Percentiles rank a stretch among this genome's conserved stretches.
Conservation (phyloP, 768 basidiomycete genomes). For the Tephrocybe sp. region DNA sequence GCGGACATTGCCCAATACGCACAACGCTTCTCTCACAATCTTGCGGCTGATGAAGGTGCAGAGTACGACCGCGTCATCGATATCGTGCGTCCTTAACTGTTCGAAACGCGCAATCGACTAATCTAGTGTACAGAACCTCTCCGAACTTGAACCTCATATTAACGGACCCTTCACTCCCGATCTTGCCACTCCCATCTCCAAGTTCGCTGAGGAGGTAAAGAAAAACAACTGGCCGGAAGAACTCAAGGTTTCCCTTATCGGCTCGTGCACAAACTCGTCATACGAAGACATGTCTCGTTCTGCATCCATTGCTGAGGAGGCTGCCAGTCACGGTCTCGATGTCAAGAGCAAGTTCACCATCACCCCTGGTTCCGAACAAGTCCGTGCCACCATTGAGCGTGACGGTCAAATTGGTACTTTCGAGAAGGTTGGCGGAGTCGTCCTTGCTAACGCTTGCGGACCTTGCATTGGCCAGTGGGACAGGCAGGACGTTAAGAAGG, state of each 20-base stretch:
- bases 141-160: slow-evolving; percentile 97
- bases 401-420: slow-evolving; percentile 91
- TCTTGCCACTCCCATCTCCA: slow-evolving; percentile 96
- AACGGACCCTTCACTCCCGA: slow-evolving; percentile 99
- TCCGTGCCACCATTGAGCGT: slow-evolving; percentile 95
- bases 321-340: slow-evolving; percentile 80
- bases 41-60: slow-evolving; percentile 81
- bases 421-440: slow-evolving; percentile 86
- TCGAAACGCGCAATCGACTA: slow-evolving; percentile 3
- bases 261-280: slow-evolving; percentile 99
- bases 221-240: slow-evolving; percentile 97
- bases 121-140: slow-evolving; percentile 66
- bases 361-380: slow-evolving; percentile 97
- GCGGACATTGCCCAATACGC: slow-evolving; percentile 87
- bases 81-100: slow-evolving; percentile 56
- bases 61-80: slow-evolving; percentile 96
- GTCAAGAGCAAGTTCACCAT: slow-evolving; percentile 96
- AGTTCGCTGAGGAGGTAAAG: slow-evolving; percentile 89
- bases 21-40: slow-evolving; percentile 84
- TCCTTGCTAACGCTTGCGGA: slow-evolving; percentile 98
- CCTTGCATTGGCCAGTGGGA: slow-evolving; percentile 99
- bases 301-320: slow-evolving; percentile 90
- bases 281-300: slow-evolving; percentile 99
- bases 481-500: slow-evolving; percentile 94
- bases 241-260: slow-evolving; percentile 96